These are phyloP conservation scores for Peronosclerospora sorghi DNA, from an alignment of 352 stramenopile genomes.

Conservation along the genomic window DNA sequence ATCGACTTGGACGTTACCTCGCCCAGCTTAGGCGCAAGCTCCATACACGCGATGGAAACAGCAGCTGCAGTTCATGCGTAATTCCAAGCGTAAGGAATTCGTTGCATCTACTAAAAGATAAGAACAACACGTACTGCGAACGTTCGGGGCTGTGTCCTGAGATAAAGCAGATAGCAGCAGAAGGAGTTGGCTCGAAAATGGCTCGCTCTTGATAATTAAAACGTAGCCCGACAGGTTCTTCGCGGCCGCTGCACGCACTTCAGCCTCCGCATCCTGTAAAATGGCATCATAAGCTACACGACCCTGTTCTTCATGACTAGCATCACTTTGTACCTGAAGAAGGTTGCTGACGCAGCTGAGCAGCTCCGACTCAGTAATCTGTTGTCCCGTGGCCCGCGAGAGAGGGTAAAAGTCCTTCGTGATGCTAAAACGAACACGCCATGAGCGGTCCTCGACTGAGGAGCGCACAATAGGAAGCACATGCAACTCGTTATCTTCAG, in stretches of 20 bases:
- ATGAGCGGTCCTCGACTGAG: slow-evolving; percentile 80
- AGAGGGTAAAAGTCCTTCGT: slow-evolving; percentile 88
- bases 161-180: slow-evolving; percentile 84
- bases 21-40: slow-evolving; percentile 87
- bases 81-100: neutral
- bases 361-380: slow-evolving; percentile 82
- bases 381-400: slow-evolving; percentile 59
- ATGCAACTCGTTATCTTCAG: slow-evolving; percentile 67
- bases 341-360: slow-evolving; percentile 87
- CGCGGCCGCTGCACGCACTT: slow-evolving; percentile 87
- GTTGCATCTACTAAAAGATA: neutral
- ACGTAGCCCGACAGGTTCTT: slow-evolving; percentile 90
- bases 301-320: neutral
- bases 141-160: slow-evolving; percentile 86
- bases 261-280: slow-evolving; percentile 79
- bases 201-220: slow-evolving; percentile 81
- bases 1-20: slow-evolving; percentile 84
- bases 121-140: slow-evolving; percentile 47
- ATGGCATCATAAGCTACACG: neutral
- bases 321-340: slow-evolving; percentile 48
- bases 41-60: slow-evolving; percentile 84
- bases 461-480: slow-evolving; percentile 65
- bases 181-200: slow-evolving; percentile 86
- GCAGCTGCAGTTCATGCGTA: slow-evolving; percentile 47
- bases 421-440: slow-evolving; percentile 91